A percentile compares a stretch with the other conserved stretches of the same genome.
These are phyloP conservation scores for Phlegmacium glaucopus DNA, from an alignment of 768 basidiomycete species.

Conservation along the genomic window DNA sequence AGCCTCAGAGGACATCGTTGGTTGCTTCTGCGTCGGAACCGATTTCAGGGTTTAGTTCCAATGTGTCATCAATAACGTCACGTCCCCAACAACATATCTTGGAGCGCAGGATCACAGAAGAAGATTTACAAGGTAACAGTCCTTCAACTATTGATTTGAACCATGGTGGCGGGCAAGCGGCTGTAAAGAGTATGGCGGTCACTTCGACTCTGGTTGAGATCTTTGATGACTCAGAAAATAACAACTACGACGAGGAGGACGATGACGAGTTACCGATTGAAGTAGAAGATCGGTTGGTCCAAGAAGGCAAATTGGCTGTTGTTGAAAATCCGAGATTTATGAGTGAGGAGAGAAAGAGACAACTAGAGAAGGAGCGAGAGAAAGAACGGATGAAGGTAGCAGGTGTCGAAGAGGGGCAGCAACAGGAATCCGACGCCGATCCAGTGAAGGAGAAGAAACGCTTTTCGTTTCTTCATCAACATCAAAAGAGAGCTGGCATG, in stretches of 20 bases:
- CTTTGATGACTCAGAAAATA: neutral
- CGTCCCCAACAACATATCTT: constrained; percentile 9
- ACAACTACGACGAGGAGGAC: constrained; percentile 2
- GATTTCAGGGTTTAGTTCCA: neutral
- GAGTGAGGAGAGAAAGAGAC: constrained; percentile 15
- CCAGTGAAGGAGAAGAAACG: constrained; percentile 13
- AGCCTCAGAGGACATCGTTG: constrained; percentile 2
- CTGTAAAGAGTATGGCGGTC: neutral
- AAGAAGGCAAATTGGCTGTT: constrained; percentile 33
- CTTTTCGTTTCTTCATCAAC: constrained; percentile 11
- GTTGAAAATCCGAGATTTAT: constrained; percentile 58
- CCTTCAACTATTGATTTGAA: too few species aligned
- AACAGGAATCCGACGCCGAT: constrained; percentile 1
- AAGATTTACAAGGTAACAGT: constrained; percentile 6
- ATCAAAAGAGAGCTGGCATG: neutral
- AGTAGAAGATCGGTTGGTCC: constrained; percentile 28
- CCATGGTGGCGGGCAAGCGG: neutral
- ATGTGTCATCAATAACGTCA: neutral
- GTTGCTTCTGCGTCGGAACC: neutral
- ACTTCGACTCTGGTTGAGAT: neutral
- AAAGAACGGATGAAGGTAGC: neutral
- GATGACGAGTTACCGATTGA: constrained; percentile 30
- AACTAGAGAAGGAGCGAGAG: constrained; percentile 14
- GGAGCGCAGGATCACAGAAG: constrained; percentile 22
- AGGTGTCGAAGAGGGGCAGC: neutral